These are phyloP conservation scores for Penstemon barbatus DNA, from an alignment of 257 asterid genomes.

Conservation along the genomic window DNA sequence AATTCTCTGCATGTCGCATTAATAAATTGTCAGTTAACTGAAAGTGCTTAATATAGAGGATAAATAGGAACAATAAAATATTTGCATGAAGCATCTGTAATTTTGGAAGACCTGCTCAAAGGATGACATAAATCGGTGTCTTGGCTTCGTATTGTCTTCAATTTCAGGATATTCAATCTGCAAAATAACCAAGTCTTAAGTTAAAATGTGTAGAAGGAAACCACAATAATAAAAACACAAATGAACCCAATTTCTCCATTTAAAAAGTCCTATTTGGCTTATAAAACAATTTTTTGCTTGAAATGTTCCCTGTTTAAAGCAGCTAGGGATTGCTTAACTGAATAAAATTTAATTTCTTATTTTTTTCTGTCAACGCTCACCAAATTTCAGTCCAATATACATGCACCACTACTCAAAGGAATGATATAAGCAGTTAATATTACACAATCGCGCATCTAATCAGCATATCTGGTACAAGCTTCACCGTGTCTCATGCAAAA, in stretches of 20 bases:
- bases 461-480: neutral
- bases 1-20: slow-evolving; percentile 56
- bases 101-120: slow-evolving; percentile 77
- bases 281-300: neutral
- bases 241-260: slow-evolving; percentile 3
- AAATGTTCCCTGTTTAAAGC: neutral
- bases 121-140: slow-evolving; percentile 98
- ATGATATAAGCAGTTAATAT: neutral
- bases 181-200: slow-evolving; percentile 20
- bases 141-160: slow-evolving; percentile 92
- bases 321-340: neutral
- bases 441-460: neutral
- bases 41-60: neutral
- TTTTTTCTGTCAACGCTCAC: neutral
- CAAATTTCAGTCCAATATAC: no score
- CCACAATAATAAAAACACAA: neutral
- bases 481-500: neutral
- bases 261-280: neutral
- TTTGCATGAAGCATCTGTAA: neutral
- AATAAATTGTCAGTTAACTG: slow-evolving; percentile 7
- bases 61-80: slow-evolving; percentile 12
- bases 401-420: neutral
- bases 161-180: slow-evolving; percentile 99
- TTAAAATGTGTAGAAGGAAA: slow-evolving; percentile 2
- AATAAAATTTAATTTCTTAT: neutral